Evolutionary conservation across 2,329 filamentous ascomycete genomes (phyloP).

Genomic region (Lithohypha guttulata): DNA sequence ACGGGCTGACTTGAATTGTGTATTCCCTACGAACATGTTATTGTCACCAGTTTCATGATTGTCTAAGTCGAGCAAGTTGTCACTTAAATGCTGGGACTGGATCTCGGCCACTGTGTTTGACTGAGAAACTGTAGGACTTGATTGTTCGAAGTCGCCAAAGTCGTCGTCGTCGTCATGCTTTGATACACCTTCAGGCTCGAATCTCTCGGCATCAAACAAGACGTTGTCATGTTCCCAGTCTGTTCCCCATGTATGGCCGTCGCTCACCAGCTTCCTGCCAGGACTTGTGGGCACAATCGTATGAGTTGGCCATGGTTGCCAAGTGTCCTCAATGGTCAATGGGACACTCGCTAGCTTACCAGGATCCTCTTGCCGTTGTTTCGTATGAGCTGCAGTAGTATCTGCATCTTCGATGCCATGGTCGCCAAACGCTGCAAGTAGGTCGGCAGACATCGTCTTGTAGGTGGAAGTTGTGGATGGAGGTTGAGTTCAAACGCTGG

Average conservation of each 20-base stretch:
- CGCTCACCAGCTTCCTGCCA: no score
- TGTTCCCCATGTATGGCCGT: no score
- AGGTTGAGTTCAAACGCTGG: background rate
- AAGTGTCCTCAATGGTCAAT: no score
- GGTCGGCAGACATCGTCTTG: slow-evolving; percentile 46
- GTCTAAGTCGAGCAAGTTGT: slow-evolving; percentile 6
- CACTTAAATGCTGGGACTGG: background rate
- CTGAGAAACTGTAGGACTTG: background rate
- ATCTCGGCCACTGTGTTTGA: background rate
- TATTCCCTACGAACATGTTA: no score
- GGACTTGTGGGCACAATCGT: background rate
- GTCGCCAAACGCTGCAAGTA: slow-evolving; percentile 41
- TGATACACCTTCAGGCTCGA: slow-evolving; percentile 25
- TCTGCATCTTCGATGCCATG: background rate
- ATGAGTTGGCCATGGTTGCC: slow-evolving; percentile 6
- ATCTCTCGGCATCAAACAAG: slow-evolving; percentile 56
- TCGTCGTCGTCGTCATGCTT: slow-evolving; percentile 27
- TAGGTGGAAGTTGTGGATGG: background rate
- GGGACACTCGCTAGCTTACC: no score
- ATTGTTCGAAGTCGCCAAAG: slow-evolving; percentile 56
- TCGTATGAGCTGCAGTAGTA: no score
- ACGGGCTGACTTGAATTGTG: no score
- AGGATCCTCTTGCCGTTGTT: no score
- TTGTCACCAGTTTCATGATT: background rate
- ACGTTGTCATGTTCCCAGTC: slow-evolving; percentile 41